Evolutionary conservation across 2,329 filamentous ascomycete species (phyloP), one percentile per base, ranked within the genome.

Genomic region (Monilinia laxa): DNA sequence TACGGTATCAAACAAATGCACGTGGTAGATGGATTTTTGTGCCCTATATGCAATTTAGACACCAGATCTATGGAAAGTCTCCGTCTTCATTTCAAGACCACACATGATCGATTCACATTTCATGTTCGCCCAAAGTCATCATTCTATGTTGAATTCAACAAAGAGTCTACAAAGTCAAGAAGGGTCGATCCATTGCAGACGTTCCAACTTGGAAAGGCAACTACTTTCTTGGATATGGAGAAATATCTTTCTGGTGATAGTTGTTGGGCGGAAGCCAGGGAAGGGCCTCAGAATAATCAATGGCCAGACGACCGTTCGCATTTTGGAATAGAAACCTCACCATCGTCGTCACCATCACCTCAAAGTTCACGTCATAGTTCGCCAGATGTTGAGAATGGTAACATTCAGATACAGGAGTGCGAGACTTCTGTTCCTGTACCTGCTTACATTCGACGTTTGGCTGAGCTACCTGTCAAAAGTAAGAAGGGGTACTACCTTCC

Each of bases 171-270:
- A 68, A 56, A 70, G 71, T 73, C 49, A 67, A 71, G 31, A 74
- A 77, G 70, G 6, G 67, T 71, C 40, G 68, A 75, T 7, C 76
- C 75, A 42, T 76, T 77, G 0, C 80, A 77, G 68, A 78, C 78
- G 2, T 79, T 80, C 57, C 78, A 83, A 67, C 76, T 85, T 2
- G 78, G 78, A 2, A 78, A 76, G 20, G 77, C 82, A 2, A 75
- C 75, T 3, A 79, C 79, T 66, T 75, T 80, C 0, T 81, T 85
- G 28, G 78, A 82, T 65, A 70, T 85, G 52, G 78, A 81, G 25
- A 79, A 78, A 25, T 80, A 78, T 64, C 70, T 81, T 20, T 74
- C 77, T 2, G 81, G 82, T 11, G 82, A 85, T 68, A 74, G 80
- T 14, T 80, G 81, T 0, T 84, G 81, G 80, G 69, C 79, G 7